phyloP scores from a whole-genome alignment of 202 grass and related monocot species.

The Schoenoplectus triqueter region DNA sequence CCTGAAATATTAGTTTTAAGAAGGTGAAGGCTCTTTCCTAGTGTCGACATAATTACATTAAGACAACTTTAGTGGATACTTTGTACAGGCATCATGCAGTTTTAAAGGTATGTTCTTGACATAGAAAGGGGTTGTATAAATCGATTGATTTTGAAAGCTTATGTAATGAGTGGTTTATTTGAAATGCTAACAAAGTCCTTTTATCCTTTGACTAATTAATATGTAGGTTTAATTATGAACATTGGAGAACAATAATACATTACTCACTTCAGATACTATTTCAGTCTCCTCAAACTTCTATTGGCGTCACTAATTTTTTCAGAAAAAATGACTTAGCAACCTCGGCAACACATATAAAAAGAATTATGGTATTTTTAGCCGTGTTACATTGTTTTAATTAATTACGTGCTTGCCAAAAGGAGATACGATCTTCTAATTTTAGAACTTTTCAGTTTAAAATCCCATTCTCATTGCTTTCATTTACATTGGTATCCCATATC shows the following conservation, averaged over 20 bases:
- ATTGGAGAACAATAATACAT: too few relatives aligned
- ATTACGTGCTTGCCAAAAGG: neutral
- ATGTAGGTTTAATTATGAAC: neutral
- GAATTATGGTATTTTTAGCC: neutral
- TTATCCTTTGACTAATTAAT: neutral
- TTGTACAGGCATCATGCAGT: neutral
- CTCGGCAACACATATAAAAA: neutral
- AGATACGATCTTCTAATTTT: neutral
- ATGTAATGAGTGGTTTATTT: neutral
- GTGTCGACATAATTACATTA: neutral
- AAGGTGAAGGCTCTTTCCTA: neutral
- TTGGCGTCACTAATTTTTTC: neutral
- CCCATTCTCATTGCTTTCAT: neutral
- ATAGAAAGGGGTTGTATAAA: slow-evolving; percentile 16
- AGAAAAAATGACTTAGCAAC: neutral
- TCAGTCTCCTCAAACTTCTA: neutral
- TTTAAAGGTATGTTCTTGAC: neutral
- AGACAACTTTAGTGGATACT: neutral
- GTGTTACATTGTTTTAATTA: neutral
- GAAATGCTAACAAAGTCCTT: neutral
- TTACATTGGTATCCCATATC: neutral
- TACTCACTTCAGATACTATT: neutral
- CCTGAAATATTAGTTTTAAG: neutral
- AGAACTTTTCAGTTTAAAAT: neutral
- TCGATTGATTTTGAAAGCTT: neutral